These are phyloP conservation scores for Malus hybrid DNA, from an alignment of 331 rosid species.

Conservation along the genomic window DNA sequence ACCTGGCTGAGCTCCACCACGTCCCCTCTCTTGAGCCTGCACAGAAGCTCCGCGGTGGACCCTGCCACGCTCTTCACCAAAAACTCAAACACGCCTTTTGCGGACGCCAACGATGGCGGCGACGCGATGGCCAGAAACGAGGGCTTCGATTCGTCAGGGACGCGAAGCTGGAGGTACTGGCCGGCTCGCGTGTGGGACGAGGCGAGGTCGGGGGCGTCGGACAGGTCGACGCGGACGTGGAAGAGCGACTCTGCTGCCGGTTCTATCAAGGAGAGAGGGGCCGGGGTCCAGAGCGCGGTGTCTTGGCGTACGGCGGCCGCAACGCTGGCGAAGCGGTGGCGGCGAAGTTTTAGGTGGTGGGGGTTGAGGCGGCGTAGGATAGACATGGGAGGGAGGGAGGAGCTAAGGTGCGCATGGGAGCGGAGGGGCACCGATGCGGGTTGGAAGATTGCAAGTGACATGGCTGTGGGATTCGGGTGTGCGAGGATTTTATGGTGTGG, in stretches of 20 bases:
- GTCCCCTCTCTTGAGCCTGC: constrained; percentile 79
- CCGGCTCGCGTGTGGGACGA: constrained; percentile 69
- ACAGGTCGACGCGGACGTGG: constrained; percentile 64
- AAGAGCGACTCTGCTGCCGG: constrained; percentile 83
- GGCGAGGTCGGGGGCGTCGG: constrained; percentile 72
- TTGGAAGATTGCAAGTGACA: constrained; percentile 13
- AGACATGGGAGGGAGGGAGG: constrained; percentile 59
- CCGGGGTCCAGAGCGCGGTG: constrained; percentile 68
- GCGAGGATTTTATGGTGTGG: background rate
- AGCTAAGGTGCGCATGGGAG: constrained; percentile 59
- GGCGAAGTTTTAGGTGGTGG: constrained; percentile 24
- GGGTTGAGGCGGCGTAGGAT: constrained; percentile 54
- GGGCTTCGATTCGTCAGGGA: constrained; percentile 50
- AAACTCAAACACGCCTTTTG: constrained; percentile 66
- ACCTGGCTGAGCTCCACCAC: constrained; percentile 73
- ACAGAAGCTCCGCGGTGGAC: constrained; percentile 79
- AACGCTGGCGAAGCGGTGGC: constrained; percentile 27
- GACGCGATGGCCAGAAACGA: constrained; percentile 90
- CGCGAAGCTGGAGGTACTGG: constrained; percentile 82
- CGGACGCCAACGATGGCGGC: constrained; percentile 55
- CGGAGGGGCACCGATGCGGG: constrained; percentile 18
- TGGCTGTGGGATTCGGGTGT: background rate
- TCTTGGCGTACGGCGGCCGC: constrained; percentile 73
- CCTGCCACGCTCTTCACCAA: constrained; percentile 79
- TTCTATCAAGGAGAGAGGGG: constrained; percentile 62